Percentiles rank a stretch among this genome's conserved stretches.
These are phyloP conservation scores for Ramalina intermedia DNA, from an alignment of 495 filamentous ascomycete genomes.

Conservation along the genomic window DNA sequence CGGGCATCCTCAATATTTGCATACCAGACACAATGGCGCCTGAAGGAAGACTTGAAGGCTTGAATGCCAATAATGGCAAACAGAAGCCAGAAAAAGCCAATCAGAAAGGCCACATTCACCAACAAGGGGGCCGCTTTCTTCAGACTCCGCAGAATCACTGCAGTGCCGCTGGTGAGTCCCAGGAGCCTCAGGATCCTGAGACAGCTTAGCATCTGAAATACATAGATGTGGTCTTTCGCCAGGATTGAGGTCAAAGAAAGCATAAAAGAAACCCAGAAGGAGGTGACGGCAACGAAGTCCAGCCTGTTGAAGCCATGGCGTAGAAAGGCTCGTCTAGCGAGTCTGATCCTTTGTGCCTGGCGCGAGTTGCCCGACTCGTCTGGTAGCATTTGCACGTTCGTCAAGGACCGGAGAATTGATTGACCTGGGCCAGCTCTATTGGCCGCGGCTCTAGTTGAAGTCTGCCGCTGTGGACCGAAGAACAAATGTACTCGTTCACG, in stretches of 20 bases:
- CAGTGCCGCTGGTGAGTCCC: slow-evolving; percentile 78
- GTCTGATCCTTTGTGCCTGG: slow-evolving; percentile 66
- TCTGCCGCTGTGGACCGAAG: slow-evolving; percentile 65
- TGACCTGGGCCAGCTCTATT: slow-evolving; percentile 19
- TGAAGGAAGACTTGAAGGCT: slow-evolving; percentile 90
- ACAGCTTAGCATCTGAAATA: slow-evolving; percentile 94
- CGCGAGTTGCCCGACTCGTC: slow-evolving; percentile 47
- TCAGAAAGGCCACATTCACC: slow-evolving; percentile 89
- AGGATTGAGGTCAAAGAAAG: slow-evolving; percentile 57
- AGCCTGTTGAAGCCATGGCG: slow-evolving; percentile 90
- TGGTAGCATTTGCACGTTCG: slow-evolving; percentile 47
- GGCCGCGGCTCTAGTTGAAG: slow-evolving; percentile 36
- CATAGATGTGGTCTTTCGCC: slow-evolving; percentile 52
- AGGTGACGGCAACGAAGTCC: slow-evolving; percentile 91
- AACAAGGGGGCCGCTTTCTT: slow-evolving; percentile 90
- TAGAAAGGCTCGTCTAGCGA: slow-evolving; percentile 85
- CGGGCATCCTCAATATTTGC: slow-evolving; percentile 23
- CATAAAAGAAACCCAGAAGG: slow-evolving; percentile 81
- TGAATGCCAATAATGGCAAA: slow-evolving; percentile 96
- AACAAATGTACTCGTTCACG: slow-evolving; percentile 58
- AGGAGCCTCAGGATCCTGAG: slow-evolving; percentile 82
- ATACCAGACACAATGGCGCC: slow-evolving; percentile 77
- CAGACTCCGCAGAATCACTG: slow-evolving; percentile 83
- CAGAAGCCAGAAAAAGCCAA: slow-evolving; percentile 96
- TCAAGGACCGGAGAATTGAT: slow-evolving; percentile 74